Conservation (phyloP, 805 yeast genomes). For the Trichomonascus vanleenenianus region DNA sequence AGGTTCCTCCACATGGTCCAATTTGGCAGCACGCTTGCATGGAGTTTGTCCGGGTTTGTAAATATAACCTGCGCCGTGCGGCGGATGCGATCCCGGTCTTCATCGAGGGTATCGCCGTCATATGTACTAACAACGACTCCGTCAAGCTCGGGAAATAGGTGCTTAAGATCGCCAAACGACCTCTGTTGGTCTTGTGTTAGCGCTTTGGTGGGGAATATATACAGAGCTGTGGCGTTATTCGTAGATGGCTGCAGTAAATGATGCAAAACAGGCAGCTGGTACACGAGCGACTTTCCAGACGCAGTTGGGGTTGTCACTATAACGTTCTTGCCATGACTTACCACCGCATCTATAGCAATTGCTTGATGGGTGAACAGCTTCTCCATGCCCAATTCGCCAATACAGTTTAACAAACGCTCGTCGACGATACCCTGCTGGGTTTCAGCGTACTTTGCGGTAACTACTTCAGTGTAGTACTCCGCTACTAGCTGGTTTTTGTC, state of each 20-base stretch:
- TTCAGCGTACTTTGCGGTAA: neutral
- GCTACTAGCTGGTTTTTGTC: neutral
- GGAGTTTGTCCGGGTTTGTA: constrained; percentile 93
- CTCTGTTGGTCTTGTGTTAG: constrained; percentile 94
- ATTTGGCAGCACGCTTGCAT: constrained; percentile 73
- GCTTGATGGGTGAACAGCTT: constrained; percentile 76
- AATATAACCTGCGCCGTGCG: constrained; percentile 69
- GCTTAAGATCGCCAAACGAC: constrained; percentile 44
- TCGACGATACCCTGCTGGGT: neutral
- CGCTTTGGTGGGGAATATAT: constrained; percentile 94
- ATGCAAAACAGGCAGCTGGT: constrained; percentile 72
- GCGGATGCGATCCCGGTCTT: constrained; percentile 46
- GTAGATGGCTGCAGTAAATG: too few species aligned
- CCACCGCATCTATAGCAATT: constrained; percentile 56
- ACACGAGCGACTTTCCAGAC: constrained; percentile 90
- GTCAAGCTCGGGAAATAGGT: constrained; percentile 29
- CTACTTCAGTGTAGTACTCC: neutral
- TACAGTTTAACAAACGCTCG: constrained; percentile 18
- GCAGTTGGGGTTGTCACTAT: constrained; percentile 93
- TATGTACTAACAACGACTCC: constrained; percentile 62
- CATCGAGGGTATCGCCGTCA: constrained; percentile 85
- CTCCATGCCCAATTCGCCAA: constrained; percentile 42
- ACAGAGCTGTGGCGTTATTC: constrained; percentile 55
- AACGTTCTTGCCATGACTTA: constrained; percentile 50
- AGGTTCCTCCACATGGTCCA: constrained; percentile 69